Evolutionary conservation across 106 monocot species (phyloP), one percentile per base, ranked within the genome.

Genomic region (Alisma plantagoaquatica): DNA sequence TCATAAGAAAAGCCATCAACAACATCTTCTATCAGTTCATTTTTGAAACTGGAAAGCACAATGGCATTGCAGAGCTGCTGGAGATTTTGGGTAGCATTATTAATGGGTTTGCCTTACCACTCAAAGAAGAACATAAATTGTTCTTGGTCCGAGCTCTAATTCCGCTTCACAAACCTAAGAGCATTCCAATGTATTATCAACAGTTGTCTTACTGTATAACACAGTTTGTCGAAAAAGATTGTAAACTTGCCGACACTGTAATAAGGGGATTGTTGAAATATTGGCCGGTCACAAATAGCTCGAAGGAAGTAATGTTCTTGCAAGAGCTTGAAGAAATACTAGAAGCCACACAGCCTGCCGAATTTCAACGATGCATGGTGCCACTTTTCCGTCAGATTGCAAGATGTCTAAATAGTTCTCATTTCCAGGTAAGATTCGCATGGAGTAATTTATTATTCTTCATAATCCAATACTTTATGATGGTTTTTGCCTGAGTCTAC

Each of bases 131-230:
- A 53, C 79, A 79, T 23, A 79, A 79, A 22, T 51, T 79, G 43
- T 79, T 79, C 47, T 51, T 79, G 5, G 65, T 74, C 23, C 48
- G 79, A 31, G 73, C 66, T 18, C 51, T 81, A 44, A 75, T 81
- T 57, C 80, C 80, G 16, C 72, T 81, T 29, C 80, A 81, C 50
- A 81, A 81, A 53, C 80, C 80, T 53, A 75, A 81, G 46, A 67
- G 71, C 27, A 48, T 81, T 5, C 35, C 60, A 10, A 62, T 72
- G 75, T 81, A 81, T 28, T 71, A 75, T 49, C 80, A 81, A 63
- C 75, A 75, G 30, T 30, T 81, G 32, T 67, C 72, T 11, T 81
- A 81, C 29, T 81, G 80, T 53, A 71, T 81, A 1, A 59, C 66
- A 17, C 79, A 79, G 52, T 79, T 74, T 59, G 73, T 79, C n/a